These are phyloP conservation scores for Sporothrix humicola DNA, from an alignment of 2,329 filamentous ascomycete species.

Conservation along the genomic window DNA sequence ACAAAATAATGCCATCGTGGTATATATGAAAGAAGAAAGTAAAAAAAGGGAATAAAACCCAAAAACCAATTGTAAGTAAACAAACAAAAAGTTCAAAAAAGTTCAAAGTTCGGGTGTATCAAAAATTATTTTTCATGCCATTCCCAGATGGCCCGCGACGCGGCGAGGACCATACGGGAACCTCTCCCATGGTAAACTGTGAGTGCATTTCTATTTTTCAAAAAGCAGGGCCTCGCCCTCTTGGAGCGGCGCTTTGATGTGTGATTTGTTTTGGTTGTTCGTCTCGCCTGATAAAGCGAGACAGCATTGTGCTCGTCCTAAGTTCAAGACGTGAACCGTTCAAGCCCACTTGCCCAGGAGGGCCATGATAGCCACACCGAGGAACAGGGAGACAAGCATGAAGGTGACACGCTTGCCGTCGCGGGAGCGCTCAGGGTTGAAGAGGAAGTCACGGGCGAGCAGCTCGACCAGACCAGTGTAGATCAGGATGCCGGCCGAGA, in stretches of 20 bases:
- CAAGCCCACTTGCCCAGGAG: constrained; percentile 86
- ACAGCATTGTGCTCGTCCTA: not conserved
- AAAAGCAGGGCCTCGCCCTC: constrained; percentile 12
- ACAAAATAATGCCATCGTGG: not conserved
- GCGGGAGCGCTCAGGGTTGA: constrained; percentile 81
- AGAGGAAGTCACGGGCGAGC: constrained; percentile 97
- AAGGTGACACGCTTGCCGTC: constrained; percentile 70
- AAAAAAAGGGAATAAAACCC: not conserved
- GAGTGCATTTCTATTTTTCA: constrained; percentile 16
- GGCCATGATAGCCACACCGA: constrained; percentile 81
- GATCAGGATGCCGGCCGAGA: constrained; percentile 88
- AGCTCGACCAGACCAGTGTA: constrained; percentile 96
- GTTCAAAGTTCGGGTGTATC: not conserved
- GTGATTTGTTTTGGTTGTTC: not conserved
- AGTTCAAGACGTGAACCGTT: constrained; percentile 35
- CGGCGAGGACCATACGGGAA: not conserved
- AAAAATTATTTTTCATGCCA: constrained; percentile 11
- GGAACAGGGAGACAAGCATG: constrained; percentile 74
- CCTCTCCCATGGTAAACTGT: no score
- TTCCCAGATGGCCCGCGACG: not conserved
- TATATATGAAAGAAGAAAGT: not conserved
- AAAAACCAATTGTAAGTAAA: not conserved
- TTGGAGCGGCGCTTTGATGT: constrained; percentile 9
- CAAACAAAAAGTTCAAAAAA: not conserved
- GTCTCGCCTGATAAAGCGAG: not conserved